phyloP scores from a whole-genome alignment of 306 rosid species.

The Castanopsis chinensis region DNA sequence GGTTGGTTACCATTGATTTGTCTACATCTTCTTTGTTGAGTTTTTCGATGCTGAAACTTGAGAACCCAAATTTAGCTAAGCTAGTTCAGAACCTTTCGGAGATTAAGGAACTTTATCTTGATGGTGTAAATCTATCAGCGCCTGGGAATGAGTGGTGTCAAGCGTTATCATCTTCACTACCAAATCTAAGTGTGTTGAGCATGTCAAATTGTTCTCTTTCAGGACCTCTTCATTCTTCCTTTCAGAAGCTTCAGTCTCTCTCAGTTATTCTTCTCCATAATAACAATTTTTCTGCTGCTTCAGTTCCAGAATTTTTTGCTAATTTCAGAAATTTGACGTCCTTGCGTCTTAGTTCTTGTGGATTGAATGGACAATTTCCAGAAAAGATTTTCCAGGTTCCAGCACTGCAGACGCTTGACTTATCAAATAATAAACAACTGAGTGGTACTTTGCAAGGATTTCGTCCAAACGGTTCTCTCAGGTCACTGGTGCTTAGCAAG shows the following conservation, averaged over 20 bases:
- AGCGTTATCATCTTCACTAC: slow-evolving; percentile 15
- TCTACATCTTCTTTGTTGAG: slow-evolving; percentile 1
- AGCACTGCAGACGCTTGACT: slow-evolving; percentile 10
- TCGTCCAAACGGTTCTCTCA: not conserved
- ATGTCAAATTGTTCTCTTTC: slow-evolving; percentile 16
- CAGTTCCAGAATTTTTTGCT: slow-evolving; percentile 22
- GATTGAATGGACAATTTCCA: slow-evolving; percentile 22
- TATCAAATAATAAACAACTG: not conserved
- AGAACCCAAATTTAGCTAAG: slow-evolving; percentile 26
- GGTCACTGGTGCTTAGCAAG: not conserved
- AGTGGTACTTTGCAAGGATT: slow-evolving; percentile 32
- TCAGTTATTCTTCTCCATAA: slow-evolving; percentile 14
- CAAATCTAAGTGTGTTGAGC: slow-evolving; percentile 23
- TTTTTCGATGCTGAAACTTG: slow-evolving; percentile 25
- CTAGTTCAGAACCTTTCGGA: slow-evolving; percentile 31
- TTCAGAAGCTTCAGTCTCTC: slow-evolving; percentile 23
- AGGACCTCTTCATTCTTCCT: slow-evolving; percentile 31
- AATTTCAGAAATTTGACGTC: slow-evolving; percentile 26
- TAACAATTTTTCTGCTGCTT: not conserved
- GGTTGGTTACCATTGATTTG: slow-evolving; percentile 41
- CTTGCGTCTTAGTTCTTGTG: not conserved
- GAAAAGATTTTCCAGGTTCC: slow-evolving; percentile 21
- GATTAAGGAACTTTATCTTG: slow-evolving; percentile 35
- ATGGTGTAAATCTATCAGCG: slow-evolving; percentile 43
- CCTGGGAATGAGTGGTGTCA: slow-evolving; percentile 43